A percentile compares a stretch with the other conserved stretches of the same genome.
Evolutionary conservation across 2,329 filamentous ascomycete genomes (phyloP).

Genomic region (Thielaviopsis cerberus): DNA sequence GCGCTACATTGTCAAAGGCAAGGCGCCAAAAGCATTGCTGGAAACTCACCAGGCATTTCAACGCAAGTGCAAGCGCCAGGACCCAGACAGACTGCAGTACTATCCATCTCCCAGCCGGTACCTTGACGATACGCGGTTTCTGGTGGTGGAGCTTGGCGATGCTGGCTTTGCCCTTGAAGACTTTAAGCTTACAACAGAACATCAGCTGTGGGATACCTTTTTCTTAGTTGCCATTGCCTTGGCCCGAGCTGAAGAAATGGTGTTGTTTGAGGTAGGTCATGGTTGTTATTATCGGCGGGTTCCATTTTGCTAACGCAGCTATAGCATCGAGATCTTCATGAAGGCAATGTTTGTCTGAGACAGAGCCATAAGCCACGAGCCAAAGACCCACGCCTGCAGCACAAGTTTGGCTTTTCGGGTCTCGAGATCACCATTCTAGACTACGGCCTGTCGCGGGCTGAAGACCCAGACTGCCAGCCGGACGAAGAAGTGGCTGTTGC

Average conservation of each 20-base stretch:
- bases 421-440: conserved; percentile 47
- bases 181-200: conserved; percentile 28
- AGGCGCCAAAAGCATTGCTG: conserved; percentile 32
- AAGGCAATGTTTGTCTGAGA: conserved; percentile 44
- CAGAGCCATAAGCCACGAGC: conserved; percentile 20
- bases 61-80: conserved; percentile 32
- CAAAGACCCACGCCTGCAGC: conserved; percentile 13
- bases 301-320: neutral
- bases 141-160: conserved; percentile 45
- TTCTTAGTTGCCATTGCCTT: conserved; percentile 41
- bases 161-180: conserved; percentile 43
- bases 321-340: conserved; percentile 46
- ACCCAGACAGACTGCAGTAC: conserved; percentile 38
- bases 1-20: conserved; percentile 39
- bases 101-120: conserved; percentile 45
- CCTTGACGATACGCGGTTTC: conserved; percentile 36
- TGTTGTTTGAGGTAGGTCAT: conserved; percentile 39
- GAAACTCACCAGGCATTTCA: conserved; percentile 43
- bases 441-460: conserved; percentile 44
- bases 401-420: conserved; percentile 38
- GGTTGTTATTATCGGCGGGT: too few species aligned
- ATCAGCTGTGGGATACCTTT: conserved; percentile 45
- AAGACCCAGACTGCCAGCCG: conserved; percentile 22
- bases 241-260: conserved; percentile 37
- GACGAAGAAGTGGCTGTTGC: conserved; percentile 25